Evolutionary conservation across 257 asterid genomes (phyloP).

Genomic region (Nicotiana paniculata): DNA sequence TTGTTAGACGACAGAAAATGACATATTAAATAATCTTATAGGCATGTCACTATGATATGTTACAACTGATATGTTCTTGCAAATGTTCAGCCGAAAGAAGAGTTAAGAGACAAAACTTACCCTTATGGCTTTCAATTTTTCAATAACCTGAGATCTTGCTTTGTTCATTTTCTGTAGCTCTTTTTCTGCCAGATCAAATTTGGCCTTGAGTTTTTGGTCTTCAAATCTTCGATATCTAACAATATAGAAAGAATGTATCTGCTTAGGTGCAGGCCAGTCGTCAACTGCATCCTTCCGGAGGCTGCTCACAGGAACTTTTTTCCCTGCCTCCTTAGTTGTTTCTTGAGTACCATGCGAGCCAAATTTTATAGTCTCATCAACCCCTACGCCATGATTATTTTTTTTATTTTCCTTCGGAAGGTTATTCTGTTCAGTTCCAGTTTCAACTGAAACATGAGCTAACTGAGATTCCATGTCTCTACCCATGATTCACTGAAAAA

Average conservation of each 20-base stretch:
- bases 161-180: constrained; percentile 68
- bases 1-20: not conserved
- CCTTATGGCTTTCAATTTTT: constrained; percentile 54
- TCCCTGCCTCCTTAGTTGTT: constrained; percentile 30
- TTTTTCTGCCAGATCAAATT: constrained; percentile 61
- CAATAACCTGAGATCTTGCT: constrained; percentile 54
- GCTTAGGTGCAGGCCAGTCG: constrained; percentile 83
- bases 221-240: constrained; percentile 58
- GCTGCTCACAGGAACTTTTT: constrained; percentile 33
- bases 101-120: constrained; percentile 25
- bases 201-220: constrained; percentile 58
- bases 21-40: not conserved
- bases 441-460: constrained; percentile 24
- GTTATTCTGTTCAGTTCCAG: constrained; percentile 16
- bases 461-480: constrained; percentile 43
- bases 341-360: constrained; percentile 37
- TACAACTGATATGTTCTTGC: not conserved
- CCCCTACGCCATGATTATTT: constrained; percentile 5
- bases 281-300: constrained; percentile 75
- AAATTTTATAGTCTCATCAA: constrained; percentile 27
- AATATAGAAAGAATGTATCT: constrained; percentile 52
- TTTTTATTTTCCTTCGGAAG: constrained; percentile 23
- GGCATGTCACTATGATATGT: too few relatives aligned
- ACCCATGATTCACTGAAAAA: constrained; percentile 27
- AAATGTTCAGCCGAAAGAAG: not conserved